Conservation (phyloP, 225 moss, liverwort and hornwort species). For the Thuidium tamariscinum region DNA sequence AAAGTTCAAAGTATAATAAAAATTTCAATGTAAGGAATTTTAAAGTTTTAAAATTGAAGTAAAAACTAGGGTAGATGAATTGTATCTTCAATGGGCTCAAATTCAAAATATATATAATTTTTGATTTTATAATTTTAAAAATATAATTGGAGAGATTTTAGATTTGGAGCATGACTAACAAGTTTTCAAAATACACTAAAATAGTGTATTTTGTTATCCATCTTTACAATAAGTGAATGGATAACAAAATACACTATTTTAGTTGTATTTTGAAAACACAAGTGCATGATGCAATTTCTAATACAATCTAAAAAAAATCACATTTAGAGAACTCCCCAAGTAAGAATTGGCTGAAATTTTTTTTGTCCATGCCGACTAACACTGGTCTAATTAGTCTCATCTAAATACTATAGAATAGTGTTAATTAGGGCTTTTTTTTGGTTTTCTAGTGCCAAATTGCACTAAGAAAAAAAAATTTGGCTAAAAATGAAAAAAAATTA, state of each 20-base stretch:
- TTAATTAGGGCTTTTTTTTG: no score
- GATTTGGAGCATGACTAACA: accelerated
- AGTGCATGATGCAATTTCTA: no score
- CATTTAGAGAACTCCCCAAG: not conserved
- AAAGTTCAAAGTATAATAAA: not conserved
- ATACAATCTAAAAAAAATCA: not conserved
- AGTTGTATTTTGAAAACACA: no score
- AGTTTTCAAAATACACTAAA: not conserved
- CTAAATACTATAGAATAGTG: accelerated
- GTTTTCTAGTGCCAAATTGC: no score
- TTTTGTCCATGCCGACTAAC: accelerated
- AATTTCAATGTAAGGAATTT: not conserved
- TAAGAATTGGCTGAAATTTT: not conserved
- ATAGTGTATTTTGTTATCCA: accelerated
- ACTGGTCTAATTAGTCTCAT: not conserved
- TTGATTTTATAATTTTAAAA: not conserved
- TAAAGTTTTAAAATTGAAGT: not conserved
- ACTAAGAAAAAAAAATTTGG: no score
- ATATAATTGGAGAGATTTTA: not conserved
- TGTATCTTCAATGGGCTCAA: no score
- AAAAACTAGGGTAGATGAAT: not conserved
- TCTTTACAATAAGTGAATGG: no score
- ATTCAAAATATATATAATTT: not conserved
- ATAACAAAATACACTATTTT: no score
- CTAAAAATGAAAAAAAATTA: no score